These are phyloP conservation scores for Aquilaria yunnanensis DNA, from an alignment of 345 rosid species.

Conservation along the genomic window DNA sequence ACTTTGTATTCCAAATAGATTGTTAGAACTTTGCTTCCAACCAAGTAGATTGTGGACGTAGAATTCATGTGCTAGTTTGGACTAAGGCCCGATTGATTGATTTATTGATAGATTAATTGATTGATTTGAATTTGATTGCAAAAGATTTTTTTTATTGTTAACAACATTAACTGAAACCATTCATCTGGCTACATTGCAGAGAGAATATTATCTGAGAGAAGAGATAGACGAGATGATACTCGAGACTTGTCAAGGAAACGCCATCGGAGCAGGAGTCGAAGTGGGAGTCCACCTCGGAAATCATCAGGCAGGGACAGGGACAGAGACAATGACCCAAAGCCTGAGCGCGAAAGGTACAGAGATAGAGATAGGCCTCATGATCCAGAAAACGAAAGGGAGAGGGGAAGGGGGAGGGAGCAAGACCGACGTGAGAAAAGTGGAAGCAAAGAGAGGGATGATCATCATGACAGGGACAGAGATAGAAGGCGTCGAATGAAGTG, in stretches of 20 bases:
- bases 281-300: conserved; percentile 70
- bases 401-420: conserved; percentile 32
- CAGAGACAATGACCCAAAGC: conserved; percentile 34
- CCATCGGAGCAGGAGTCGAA: conserved; percentile 56
- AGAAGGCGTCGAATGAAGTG: conserved; percentile 56
- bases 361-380: conserved; percentile 46
- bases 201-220: conserved; percentile 47
- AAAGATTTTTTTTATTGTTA: background rate
- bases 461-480: conserved; percentile 69
- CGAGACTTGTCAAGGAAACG: conserved; percentile 77
- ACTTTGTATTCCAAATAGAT: no score
- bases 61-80: no score
- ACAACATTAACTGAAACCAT: background rate
- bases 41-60: no score
- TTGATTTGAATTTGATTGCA: background rate
- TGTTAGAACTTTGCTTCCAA: no score
- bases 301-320: conserved; percentile 43
- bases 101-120: no score
- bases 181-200: conserved; percentile 27
- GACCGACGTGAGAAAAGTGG: conserved; percentile 70
- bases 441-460: conserved; percentile 66
- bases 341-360: conserved; percentile 33
- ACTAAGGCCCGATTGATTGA: no score
- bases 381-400: conserved; percentile 48
- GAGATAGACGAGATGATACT: conserved; percentile 53